A percentile compares a stretch with the other conserved stretches of the same genome.
Evolutionary conservation across 2,329 filamentous ascomycete genomes (phyloP).

Genomic region (Colletotrichum sp.): DNA sequence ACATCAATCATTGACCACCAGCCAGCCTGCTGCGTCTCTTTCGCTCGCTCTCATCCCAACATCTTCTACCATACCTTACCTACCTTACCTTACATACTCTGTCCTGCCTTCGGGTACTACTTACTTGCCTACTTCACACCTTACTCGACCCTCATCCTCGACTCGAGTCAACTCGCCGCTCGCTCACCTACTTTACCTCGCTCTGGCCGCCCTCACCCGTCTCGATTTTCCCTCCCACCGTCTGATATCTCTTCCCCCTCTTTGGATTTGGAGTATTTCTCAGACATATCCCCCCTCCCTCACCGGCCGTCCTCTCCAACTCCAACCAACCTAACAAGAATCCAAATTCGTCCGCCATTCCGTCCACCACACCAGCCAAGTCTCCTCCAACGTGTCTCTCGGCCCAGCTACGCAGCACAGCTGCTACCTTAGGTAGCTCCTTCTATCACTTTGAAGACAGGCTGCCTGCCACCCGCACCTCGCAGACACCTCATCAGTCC

Average conservation of each 20-base stretch:
- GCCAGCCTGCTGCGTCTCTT: background rate
- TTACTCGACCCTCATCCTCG: background rate
- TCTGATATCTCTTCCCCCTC: background rate
- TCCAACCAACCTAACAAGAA: background rate
- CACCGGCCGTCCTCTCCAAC: background rate
- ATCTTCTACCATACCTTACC: background rate
- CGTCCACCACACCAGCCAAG: background rate
- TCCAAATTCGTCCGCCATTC: background rate
- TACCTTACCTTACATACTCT: background rate
- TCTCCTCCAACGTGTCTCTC: background rate
- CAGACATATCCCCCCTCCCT: background rate
- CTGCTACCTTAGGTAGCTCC: background rate
- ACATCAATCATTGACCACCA: background rate
- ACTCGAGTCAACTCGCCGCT: background rate
- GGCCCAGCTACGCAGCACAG: slow-evolving; percentile 2
- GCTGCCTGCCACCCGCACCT: background rate
- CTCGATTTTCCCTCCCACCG: background rate
- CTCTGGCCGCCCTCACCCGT: background rate
- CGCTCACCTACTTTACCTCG: background rate
- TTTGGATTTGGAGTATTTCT: background rate
- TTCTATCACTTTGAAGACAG: background rate
- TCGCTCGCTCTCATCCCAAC: background rate
- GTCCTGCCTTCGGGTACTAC: background rate
- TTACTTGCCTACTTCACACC: background rate
- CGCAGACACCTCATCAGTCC: background rate